Evolutionary conservation across 495 filamentous ascomycete genomes (phyloP).

Genomic region (Penicillium maclennaniae): DNA sequence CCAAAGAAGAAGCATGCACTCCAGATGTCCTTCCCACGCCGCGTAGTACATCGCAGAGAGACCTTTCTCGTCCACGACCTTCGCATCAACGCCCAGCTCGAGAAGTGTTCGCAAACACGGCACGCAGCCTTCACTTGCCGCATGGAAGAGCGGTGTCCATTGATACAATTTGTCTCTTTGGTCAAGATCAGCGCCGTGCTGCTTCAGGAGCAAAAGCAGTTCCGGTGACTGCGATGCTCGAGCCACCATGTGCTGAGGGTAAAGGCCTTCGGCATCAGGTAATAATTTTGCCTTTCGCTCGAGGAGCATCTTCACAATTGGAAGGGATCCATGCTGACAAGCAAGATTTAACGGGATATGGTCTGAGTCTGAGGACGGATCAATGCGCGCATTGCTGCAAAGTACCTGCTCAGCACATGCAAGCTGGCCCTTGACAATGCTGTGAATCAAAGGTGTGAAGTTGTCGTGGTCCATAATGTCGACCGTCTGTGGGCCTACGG

Average conservation of each 20-base stretch:
- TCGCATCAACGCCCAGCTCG: conserved; percentile 66
- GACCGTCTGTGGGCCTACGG: conserved; percentile 60
- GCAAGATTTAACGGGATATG: conserved; percentile 93
- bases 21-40: conserved; percentile 93
- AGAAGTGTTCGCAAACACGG: conserved; percentile 77
- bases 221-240: conserved; percentile 78
- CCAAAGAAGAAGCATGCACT: conserved; percentile 87
- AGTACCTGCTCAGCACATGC: conserved; percentile 75
- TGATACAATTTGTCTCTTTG: conserved; percentile 93
- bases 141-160: conserved; percentile 95
- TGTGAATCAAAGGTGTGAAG: conserved; percentile 92
- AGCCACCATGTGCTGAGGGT: conserved; percentile 95
- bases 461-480: conserved; percentile 91
- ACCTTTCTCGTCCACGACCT: conserved; percentile 84
- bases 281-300: conserved; percentile 72
- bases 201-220: conserved; percentile 71
- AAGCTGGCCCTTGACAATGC: conserved; percentile 80
- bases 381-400: conserved; percentile 65
- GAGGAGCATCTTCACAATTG: conserved; percentile 79
- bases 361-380: conserved; percentile 78
- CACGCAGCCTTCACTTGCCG: conserved; percentile 93
- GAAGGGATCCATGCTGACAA: conserved; percentile 82
- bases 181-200: conserved; percentile 87
- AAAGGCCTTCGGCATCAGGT: conserved; percentile 92
- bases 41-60: conserved; percentile 97